Conservation (phyloP, 73 alveolate genomes). For the Paramecium sexaurelia region DNA sequence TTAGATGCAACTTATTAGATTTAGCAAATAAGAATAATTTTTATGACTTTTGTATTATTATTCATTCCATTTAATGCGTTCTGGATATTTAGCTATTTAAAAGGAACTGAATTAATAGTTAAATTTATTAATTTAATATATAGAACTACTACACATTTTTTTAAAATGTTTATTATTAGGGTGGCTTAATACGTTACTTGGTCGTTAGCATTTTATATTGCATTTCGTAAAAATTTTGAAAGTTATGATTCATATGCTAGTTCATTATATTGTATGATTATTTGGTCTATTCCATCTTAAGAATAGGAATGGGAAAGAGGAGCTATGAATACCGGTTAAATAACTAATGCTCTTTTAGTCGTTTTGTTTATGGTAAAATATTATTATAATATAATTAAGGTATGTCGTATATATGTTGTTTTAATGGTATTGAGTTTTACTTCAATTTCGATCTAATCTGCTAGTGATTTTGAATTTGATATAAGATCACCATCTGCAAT, state of each 20-base stretch:
- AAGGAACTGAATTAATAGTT: conserved; percentile 16
- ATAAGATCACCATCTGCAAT: conserved; percentile 5
- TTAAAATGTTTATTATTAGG: not conserved
- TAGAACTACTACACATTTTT: conserved; percentile 30
- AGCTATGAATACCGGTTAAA: conserved; percentile 15
- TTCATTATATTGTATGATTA: not conserved
- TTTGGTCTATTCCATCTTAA: conserved; percentile 12
- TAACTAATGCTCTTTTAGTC: not conserved
- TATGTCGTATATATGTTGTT: not conserved
- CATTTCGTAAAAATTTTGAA: not conserved
- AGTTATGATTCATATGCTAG: not conserved
- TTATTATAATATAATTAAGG: not conserved
- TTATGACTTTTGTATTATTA: not conserved
- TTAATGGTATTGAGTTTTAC: conserved; percentile 14
- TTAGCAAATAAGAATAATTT: not conserved
- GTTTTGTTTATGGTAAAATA: not conserved
- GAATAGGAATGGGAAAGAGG: conserved; percentile 31
- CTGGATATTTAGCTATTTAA: not conserved
- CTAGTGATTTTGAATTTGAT: conserved; percentile 47
- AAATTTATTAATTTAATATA: conserved; percentile 42
- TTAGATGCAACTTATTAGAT: conserved; percentile 9
- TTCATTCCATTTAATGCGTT: conserved; percentile 25
- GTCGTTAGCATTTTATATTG: conserved; percentile 31
- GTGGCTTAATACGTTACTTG: not conserved
- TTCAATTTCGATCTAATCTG: not conserved